Percentiles rank a stretch among this genome's conserved stretches.
phyloP scores from a whole-genome alignment of 176 grass and related monocot genomes.

The Oryza longistaminata region DNA sequence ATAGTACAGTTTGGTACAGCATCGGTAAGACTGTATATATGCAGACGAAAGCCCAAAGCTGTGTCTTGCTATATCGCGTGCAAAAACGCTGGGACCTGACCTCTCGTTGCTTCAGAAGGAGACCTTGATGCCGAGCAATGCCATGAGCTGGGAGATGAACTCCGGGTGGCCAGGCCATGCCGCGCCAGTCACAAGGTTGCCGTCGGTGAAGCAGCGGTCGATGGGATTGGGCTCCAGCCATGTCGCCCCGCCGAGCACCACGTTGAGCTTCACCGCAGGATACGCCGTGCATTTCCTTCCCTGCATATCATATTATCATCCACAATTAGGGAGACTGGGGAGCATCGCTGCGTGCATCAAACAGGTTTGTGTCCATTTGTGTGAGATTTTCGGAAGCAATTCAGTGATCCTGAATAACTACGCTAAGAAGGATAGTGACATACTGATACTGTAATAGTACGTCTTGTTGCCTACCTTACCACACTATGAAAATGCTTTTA shows the following conservation, averaged over 20 bases:
- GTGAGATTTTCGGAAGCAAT: no score
- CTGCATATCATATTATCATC: slow-evolving; percentile 22
- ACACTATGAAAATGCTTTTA: no score
- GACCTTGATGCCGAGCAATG: slow-evolving; percentile 66
- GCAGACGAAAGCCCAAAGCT: not conserved
- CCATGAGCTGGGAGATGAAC: slow-evolving; percentile 88
- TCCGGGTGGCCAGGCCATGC: slow-evolving; percentile 94
- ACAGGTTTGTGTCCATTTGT: no score
- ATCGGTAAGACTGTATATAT: not conserved
- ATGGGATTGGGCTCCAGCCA: slow-evolving; percentile 91
- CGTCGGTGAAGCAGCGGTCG: slow-evolving; percentile 84
- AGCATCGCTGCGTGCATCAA: not conserved
- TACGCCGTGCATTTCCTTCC: slow-evolving; percentile 93
- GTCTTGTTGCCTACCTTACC: no score
- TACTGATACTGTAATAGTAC: no score
- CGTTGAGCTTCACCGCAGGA: slow-evolving; percentile 88
- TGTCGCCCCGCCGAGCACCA: slow-evolving; percentile 73
- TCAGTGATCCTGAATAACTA: no score
- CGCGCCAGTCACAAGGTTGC: slow-evolving; percentile 82
- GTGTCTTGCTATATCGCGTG: not conserved
- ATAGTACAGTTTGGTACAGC: not conserved
- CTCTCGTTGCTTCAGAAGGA: slow-evolving; percentile 5
- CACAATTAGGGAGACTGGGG: not conserved
- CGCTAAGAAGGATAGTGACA: no score
- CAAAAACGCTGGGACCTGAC: not conserved